Evolutionary conservation across 2,329 filamentous ascomycete species (phyloP).

Genomic region (Hirsutella rhossiliensis): DNA sequence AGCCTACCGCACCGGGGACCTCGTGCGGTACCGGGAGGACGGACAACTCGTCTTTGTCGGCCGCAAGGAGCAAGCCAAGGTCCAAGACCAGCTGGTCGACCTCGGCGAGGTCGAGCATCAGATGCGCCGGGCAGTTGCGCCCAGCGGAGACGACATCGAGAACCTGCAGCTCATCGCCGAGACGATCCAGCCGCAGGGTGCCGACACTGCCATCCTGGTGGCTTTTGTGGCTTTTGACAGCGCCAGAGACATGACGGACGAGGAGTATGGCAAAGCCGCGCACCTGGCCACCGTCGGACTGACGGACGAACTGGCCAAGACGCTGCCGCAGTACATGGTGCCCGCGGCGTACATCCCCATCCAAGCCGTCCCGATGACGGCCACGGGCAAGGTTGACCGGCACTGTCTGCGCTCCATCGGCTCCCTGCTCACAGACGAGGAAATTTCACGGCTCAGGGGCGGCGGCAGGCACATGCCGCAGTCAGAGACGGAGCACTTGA

Average conservation of each 20-base stretch:
- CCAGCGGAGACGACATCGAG: neutral
- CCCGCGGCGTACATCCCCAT: slow-evolving; percentile 7
- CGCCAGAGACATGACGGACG: neutral
- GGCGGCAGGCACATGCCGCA: slow-evolving; percentile 2
- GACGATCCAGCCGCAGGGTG: slow-evolving; percentile 1
- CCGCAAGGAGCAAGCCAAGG: slow-evolving; percentile 41
- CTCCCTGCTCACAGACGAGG: slow-evolving; percentile 9
- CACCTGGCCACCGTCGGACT: slow-evolving; percentile 1
- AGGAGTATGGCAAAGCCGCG: neutral
- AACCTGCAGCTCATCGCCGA: slow-evolving; percentile 3
- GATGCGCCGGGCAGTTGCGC: neutral
- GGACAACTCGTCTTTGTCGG: slow-evolving; percentile 28
- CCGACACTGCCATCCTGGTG: slow-evolving; percentile 2
- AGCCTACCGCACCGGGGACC: slow-evolving; percentile 34
- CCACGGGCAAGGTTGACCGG: slow-evolving; percentile 7
- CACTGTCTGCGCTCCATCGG: slow-evolving; percentile 4
- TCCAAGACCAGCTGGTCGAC: slow-evolving; percentile 40
- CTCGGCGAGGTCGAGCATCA: slow-evolving; percentile 14
- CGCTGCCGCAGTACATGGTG: slow-evolving; percentile 8
- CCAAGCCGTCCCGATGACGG: slow-evolving; percentile 4
- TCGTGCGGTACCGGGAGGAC: slow-evolving; percentile 24
- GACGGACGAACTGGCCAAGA: slow-evolving; percentile 2
- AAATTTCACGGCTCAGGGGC: slow-evolving; percentile 1
- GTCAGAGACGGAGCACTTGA: slow-evolving; percentile 5
- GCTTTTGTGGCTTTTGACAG: slow-evolving; percentile 4